Percentiles rank a stretch among this genome's conserved stretches.
phyloP scores from a whole-genome alignment of 2,329 filamentous ascomycete genomes.

The Botrytis tulipae region DNA sequence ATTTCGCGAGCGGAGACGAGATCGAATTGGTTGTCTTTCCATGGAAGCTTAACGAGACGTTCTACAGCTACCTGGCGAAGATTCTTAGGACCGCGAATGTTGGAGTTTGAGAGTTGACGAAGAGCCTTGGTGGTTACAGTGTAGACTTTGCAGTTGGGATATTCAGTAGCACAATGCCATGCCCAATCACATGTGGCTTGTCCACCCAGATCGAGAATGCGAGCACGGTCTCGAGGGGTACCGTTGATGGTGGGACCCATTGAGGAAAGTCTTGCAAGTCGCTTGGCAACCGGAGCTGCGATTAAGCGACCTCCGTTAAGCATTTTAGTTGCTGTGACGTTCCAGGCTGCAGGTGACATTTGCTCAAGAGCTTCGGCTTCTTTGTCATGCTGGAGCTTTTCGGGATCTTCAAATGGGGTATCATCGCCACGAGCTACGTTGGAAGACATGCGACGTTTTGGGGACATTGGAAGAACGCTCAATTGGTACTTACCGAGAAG shows the following conservation, averaged over 20 bases:
- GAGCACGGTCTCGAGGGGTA: constrained; percentile 51
- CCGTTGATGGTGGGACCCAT: constrained; percentile 47
- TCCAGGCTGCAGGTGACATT: constrained; percentile 60
- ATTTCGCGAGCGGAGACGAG: constrained; percentile 86
- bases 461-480: constrained; percentile 64
- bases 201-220: constrained; percentile 84
- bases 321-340: constrained; percentile 58
- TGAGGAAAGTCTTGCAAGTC: constrained; percentile 54
- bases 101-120: constrained; percentile 68
- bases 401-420: constrained; percentile 59
- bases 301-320: constrained; percentile 65
- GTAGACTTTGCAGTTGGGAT: constrained; percentile 81
- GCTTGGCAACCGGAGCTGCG: constrained; percentile 61
- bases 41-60: constrained; percentile 77
- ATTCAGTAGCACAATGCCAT: constrained; percentile 86
- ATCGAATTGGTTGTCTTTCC: constrained; percentile 83
- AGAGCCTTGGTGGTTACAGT: constrained; percentile 77
- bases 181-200: constrained; percentile 89
- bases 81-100: constrained; percentile 80
- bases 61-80: constrained; percentile 80
- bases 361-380: constrained; percentile 79
- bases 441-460: constrained; percentile 68
- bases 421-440: constrained; percentile 74
- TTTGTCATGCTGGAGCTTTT: constrained; percentile 66
- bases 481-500: constrained; percentile 84